Conservation (phyloP, 2,329 filamentous ascomycete species). For the Diaporthe nobilis region DNA sequence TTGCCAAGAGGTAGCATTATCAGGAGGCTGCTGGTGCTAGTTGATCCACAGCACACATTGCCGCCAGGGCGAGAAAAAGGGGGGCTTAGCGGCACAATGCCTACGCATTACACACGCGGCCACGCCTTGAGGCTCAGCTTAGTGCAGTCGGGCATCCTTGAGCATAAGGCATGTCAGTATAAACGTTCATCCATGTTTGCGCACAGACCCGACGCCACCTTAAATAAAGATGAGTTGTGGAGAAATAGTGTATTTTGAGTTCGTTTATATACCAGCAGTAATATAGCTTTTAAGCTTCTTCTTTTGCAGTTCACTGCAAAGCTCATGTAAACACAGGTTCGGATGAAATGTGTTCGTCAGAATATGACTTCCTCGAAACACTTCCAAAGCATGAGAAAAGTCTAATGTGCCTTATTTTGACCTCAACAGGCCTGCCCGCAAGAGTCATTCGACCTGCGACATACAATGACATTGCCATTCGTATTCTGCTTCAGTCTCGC, state of each 20-base stretch:
- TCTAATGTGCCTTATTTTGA: not conserved
- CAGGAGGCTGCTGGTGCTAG: constrained; percentile 1
- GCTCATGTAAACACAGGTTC: not conserved
- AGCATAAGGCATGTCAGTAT: not conserved
- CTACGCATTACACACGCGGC: not conserved
- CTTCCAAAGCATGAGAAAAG: not conserved
- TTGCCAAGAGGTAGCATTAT: not conserved
- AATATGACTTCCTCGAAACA: not conserved
- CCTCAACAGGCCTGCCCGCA: not conserved
- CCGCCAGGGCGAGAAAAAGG: not conserved
- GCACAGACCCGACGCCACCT: not conserved
- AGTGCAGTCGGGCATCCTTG: not conserved
- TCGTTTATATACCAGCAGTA: not conserved
- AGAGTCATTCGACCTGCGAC: not conserved
- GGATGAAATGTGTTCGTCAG: not conserved
- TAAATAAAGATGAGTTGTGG: not conserved
- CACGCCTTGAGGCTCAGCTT: not conserved
- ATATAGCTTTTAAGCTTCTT: not conserved
- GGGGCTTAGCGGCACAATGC: constrained; percentile 14
- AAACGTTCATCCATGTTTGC: not conserved
- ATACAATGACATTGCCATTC: not conserved
- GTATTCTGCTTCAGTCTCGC: not conserved
- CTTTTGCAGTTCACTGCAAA: not conserved
- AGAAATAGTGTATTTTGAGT: not conserved
- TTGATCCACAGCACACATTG: not conserved